Percentiles rank a stretch among this genome's conserved stretches.
Evolutionary conservation across 345 rosid species (phyloP).

Genomic region (Excoecaria agallocha): DNA sequence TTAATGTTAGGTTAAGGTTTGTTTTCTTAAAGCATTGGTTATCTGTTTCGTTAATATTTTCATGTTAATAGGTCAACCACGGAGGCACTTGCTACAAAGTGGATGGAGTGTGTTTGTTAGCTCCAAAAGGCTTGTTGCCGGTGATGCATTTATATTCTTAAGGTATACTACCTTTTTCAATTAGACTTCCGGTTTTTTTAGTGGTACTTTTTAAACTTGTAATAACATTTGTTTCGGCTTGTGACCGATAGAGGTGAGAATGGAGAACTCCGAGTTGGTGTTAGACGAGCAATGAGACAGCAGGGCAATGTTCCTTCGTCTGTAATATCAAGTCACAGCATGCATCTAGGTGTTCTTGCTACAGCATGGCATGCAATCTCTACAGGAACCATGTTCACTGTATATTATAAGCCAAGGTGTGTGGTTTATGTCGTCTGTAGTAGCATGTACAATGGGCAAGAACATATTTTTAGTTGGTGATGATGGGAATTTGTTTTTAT

Average conservation of each 20-base stretch:
- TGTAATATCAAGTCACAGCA: conserved; percentile 63
- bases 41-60: not conserved
- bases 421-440: not conserved
- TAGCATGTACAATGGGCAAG: not conserved
- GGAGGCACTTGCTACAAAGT: conserved; percentile 65
- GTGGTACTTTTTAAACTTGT: not conserved
- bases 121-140: conserved; percentile 63
- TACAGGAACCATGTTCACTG: conserved; percentile 51
- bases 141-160: conserved; percentile 65
- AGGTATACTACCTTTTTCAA: conserved; percentile 31
- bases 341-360: conserved; percentile 69
- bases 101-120: conserved; percentile 67
- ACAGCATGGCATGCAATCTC: conserved; percentile 61
- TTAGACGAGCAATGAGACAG: conserved; percentile 54
- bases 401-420: conserved; percentile 64
- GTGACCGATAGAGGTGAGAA: conserved; percentile 44
- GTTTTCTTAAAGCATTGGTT: not conserved
- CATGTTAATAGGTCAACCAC: conserved; percentile 51
- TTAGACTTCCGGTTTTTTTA: not conserved
- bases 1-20: not conserved
- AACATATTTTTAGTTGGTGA: not conserved
- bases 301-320: conserved; percentile 53
- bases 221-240: not conserved
- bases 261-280: conserved; percentile 64
- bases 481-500: not conserved